These are phyloP conservation scores for Colletotrichum ledebouriae DNA, from an alignment of 2,329 filamentous ascomycete genomes.

Conservation along the genomic window DNA sequence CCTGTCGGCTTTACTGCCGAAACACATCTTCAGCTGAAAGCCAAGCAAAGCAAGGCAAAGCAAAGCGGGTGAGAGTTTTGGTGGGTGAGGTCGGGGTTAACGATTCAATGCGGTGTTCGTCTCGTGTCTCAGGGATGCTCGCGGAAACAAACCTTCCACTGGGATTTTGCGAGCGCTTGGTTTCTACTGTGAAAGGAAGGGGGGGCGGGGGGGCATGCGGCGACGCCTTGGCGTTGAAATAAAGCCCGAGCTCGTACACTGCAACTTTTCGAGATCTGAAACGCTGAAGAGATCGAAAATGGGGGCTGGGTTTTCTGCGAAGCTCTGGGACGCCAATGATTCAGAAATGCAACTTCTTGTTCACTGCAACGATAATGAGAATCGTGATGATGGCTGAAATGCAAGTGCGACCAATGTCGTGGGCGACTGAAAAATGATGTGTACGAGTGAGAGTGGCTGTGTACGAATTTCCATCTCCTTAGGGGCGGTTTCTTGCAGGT, in stretches of 20 bases:
- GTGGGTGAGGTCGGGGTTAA: background rate
- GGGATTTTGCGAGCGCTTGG: too few species aligned
- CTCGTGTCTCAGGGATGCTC: slow-evolving; percentile 5
- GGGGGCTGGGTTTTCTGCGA: background rate
- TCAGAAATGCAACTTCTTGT: background rate
- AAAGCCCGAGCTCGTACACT: slow-evolving; percentile 25
- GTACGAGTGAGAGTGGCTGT: slow-evolving; percentile 30
- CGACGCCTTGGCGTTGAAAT: slow-evolving; percentile 37
- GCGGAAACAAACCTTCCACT: background rate
- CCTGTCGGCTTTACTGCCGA: slow-evolving; percentile 59
- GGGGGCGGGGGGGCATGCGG: background rate
- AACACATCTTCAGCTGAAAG: slow-evolving; percentile 59
- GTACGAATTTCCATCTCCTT: background rate
- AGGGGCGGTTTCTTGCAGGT: background rate
- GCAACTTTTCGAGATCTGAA: slow-evolving; percentile 21
- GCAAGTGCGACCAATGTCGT: slow-evolving; percentile 16
- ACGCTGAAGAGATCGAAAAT: slow-evolving; percentile 6
- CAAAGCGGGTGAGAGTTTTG: slow-evolving; percentile 10
- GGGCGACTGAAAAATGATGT: slow-evolving; percentile 17
- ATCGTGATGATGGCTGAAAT: slow-evolving; percentile 2
- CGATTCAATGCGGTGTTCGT: slow-evolving; percentile 36
- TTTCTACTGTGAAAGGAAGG: too few species aligned
- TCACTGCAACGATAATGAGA: background rate
- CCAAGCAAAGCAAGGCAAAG: background rate
- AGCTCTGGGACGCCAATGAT: background rate